Percentiles rank a stretch among this genome's conserved stretches.
These are phyloP conservation scores for Xerocomus brunneocitrinus DNA, from an alignment of 768 basidiomycete species.

Conservation along the genomic window DNA sequence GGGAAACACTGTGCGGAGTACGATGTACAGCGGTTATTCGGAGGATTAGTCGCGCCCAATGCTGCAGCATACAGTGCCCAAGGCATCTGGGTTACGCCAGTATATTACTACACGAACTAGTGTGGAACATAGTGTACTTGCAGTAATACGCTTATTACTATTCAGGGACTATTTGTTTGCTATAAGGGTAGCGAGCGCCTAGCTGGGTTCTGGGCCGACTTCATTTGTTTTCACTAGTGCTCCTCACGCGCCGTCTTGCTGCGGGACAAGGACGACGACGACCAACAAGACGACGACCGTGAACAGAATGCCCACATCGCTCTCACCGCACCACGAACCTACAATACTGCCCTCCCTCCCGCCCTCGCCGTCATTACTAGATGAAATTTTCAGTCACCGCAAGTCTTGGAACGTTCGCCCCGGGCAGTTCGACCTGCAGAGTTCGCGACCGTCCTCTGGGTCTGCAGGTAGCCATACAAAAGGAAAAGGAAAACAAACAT, in stretches of 20 bases:
- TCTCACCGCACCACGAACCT: slow-evolving; percentile 9
- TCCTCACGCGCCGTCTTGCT: background rate
- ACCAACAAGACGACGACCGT: slow-evolving; percentile 11
- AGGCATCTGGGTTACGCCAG: no score
- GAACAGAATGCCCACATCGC: slow-evolving; percentile 16
- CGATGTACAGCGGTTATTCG: no score
- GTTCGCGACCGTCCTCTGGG: slow-evolving; percentile 18
- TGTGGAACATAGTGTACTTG: background rate
- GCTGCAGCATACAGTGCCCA: no score
- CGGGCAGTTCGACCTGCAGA: slow-evolving; percentile 17
- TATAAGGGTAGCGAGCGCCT: slow-evolving; percentile 37
- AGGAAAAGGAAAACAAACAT: slow-evolving; percentile 33
- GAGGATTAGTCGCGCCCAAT: no score
- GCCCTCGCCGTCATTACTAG: slow-evolving; percentile 35
- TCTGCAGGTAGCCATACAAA: slow-evolving; percentile 7
- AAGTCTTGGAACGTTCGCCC: slow-evolving; percentile 32
- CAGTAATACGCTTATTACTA: background rate
- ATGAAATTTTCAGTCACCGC: slow-evolving; percentile 42
- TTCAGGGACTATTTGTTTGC: background rate
- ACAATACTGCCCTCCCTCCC: slow-evolving; percentile 31
- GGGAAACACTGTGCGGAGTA: no score
- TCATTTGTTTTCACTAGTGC: background rate
- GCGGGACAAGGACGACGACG: background rate
- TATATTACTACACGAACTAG: background rate
- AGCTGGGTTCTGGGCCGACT: slow-evolving; percentile 11